Percentiles rank a stretch among this genome's conserved stretches.
Conservation (phyloP, 345 rosid genomes). For the Gossypium anomalum region DNA sequence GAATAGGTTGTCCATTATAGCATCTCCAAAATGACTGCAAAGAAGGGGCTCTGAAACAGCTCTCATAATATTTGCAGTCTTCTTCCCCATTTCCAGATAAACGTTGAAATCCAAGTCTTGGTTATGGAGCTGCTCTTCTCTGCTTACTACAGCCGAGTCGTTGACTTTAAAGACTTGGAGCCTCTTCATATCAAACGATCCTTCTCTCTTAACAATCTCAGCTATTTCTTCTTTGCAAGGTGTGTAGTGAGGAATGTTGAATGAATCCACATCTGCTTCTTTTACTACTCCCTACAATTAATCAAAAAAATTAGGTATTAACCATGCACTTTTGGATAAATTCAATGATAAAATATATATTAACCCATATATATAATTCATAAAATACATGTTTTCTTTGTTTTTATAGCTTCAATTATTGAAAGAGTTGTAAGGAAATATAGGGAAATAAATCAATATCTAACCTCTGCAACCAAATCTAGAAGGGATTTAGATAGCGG, state of each 20-base stretch:
- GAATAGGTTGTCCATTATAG: neutral
- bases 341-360: no score
- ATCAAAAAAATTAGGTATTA: no score
- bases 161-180: conserved; percentile 20
- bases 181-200: conserved; percentile 33
- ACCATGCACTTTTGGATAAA: no score
- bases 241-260: conserved; percentile 34
- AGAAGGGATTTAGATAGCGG: conserved; percentile 27
- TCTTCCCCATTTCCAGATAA: neutral
- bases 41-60: neutral
- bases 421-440: no score
- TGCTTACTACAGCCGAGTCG: neutral
- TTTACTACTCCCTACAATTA: conserved; percentile 32
- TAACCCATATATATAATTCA: no score
- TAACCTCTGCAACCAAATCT: conserved; percentile 35
- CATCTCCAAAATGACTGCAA: conserved; percentile 8
- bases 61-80: neutral
- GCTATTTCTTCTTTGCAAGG: conserved; percentile 28
- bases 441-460: no score
- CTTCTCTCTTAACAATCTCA: conserved; percentile 27
- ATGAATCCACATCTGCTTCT: conserved; percentile 12
- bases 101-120: neutral
- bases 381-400: no score
- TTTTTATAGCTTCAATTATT: neutral
- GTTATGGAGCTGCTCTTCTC: neutral